Conservation (phyloP, 2,329 filamentous ascomycete genomes). For the Parastagonospora avenae region DNA sequence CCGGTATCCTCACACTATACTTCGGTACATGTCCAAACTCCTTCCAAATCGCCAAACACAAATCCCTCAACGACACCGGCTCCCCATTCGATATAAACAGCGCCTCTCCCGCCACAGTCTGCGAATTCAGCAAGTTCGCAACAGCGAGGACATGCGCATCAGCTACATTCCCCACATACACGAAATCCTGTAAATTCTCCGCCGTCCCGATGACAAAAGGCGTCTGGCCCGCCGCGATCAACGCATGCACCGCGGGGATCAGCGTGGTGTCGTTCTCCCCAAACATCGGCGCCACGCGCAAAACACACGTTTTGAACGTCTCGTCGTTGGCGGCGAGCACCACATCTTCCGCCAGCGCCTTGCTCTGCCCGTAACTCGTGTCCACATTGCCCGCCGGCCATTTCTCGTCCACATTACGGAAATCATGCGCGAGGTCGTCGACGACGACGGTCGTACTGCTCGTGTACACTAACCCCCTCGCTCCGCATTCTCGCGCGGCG, state of each 20-base stretch:
- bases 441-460: conserved; percentile 86
- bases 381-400: conserved; percentile 77
- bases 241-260: conserved; percentile 74
- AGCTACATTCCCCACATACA: conserved; percentile 71
- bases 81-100: conserved; percentile 91
- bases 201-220: conserved; percentile 81
- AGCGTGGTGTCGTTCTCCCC: conserved; percentile 84
- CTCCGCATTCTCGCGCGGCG: conserved; percentile 70
- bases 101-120: conserved; percentile 70
- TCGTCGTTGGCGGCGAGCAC: conserved; percentile 75
- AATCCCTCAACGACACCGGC: conserved; percentile 91
- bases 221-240: conserved; percentile 71
- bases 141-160: conserved; percentile 85
- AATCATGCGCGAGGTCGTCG: conserved; percentile 74
- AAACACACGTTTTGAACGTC: conserved; percentile 74
- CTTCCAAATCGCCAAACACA: conserved; percentile 78
- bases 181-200: conserved; percentile 72
- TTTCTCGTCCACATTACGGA: conserved; percentile 83
- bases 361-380: conserved; percentile 86
- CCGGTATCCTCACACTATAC: conserved; percentile 56
- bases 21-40: conserved; percentile 60
- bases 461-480: conserved; percentile 87
- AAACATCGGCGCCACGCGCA: conserved; percentile 88
- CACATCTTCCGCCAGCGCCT: conserved; percentile 81
- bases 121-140: conserved; percentile 69